phyloP scores from a whole-genome alignment of 2,329 filamentous ascomycete genomes.

The Colletotrichum sidae region DNA sequence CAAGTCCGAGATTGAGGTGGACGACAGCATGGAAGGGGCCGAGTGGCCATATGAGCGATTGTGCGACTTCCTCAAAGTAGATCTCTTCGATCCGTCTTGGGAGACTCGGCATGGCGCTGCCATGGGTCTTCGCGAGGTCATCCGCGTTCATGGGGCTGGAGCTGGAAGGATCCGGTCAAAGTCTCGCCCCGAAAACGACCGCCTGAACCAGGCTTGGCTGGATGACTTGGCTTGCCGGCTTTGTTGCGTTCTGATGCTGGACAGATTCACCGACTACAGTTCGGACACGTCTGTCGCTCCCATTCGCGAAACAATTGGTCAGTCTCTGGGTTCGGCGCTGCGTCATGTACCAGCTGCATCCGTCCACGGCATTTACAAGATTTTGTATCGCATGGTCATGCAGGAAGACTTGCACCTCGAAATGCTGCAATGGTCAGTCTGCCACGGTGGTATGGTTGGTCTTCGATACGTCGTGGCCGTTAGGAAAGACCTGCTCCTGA shows the following conservation, averaged over 20 bases:
- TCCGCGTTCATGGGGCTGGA: conserved; percentile 90
- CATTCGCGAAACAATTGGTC: conserved; percentile 94
- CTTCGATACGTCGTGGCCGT: conserved; percentile 95
- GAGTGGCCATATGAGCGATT: conserved; percentile 96
- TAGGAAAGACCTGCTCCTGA: conserved; percentile 88
- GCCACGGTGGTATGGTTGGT: conserved; percentile 98
- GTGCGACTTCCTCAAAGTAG: conserved; percentile 92
- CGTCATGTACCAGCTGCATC: conserved; percentile 84
- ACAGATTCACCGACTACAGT: conserved; percentile 97
- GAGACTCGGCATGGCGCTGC: conserved; percentile 96
- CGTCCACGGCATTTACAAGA: conserved; percentile 85
- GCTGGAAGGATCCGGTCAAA: conserved; percentile 83
- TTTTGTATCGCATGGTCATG: conserved; percentile 91
- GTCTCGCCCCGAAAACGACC: conserved; percentile 78
- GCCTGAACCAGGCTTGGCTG: conserved; percentile 85
- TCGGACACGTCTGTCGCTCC: conserved; percentile 97
- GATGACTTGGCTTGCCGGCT: conserved; percentile 95
- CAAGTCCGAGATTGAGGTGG: conserved; percentile 86
- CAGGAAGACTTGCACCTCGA: conserved; percentile 83
- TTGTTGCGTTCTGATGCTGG: conserved; percentile 95
- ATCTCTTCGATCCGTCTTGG: conserved; percentile 94
- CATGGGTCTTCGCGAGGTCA: conserved; percentile 91
- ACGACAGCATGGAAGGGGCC: conserved; percentile 79
- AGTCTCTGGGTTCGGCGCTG: conserved; percentile 89
- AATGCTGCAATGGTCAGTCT: conserved; percentile 89